These are phyloP conservation scores for Phytophthora pseudosyringae DNA, from an alignment of 352 stramenopile species.

Conservation along the genomic window DNA sequence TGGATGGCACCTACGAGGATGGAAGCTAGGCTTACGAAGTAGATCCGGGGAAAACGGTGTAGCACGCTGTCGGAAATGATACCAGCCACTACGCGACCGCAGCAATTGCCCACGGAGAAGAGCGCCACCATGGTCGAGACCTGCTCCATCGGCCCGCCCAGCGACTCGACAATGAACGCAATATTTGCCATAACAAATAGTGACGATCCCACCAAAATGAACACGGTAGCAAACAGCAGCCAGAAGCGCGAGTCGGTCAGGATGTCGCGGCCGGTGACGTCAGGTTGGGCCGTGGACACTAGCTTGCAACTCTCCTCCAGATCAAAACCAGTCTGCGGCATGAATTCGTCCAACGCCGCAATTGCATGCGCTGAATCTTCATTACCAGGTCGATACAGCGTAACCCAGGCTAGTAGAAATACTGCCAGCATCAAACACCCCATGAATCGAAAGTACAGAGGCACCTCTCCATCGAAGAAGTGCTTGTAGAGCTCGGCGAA, in stretches of 20 bases:
- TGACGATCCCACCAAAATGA: conserved; percentile 74
- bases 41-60: conserved; percentile 53
- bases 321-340: conserved; percentile 30
- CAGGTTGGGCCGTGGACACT: conserved; percentile 14
- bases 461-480: conserved; percentile 61
- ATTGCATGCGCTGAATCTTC: conserved; percentile 18
- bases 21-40: conserved; percentile 63
- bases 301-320: conserved; percentile 12
- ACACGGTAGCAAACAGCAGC: conserved; percentile 72
- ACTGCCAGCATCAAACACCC: conserved; percentile 54
- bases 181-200: conserved; percentile 87
- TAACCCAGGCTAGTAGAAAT: conserved; percentile 60
- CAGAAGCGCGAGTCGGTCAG: conserved; percentile 65
- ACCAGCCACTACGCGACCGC: conserved; percentile 59
- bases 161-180: conserved; percentile 77
- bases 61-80: conserved; percentile 69
- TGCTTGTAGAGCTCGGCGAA: conserved; percentile 74
- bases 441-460: conserved; percentile 77
- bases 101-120: conserved; percentile 77
- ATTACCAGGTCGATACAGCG: conserved; percentile 45
- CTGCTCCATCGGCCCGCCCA: conserved; percentile 49
- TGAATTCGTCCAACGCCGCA: conserved; percentile 49
- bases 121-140: conserved; percentile 71
- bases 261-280: conserved; percentile 62
- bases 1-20: conserved; percentile 68